Evolutionary conservation across 208 protist genomes (phyloP).

Genomic region (Trypanosoma avium): DNA sequence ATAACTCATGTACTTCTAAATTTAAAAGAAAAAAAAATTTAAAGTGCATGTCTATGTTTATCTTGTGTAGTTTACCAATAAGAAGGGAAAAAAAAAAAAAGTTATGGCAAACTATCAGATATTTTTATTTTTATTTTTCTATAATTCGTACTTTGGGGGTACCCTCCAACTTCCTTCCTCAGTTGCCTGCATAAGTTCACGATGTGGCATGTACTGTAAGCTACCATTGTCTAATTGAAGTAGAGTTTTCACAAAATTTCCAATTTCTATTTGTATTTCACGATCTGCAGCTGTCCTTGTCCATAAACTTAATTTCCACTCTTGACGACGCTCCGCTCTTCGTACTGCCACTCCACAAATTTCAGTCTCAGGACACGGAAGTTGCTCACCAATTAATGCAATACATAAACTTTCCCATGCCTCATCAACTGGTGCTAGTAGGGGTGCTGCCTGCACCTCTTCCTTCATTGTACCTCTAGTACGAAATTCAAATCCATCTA

Average conservation of each 20-base stretch:
- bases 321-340: constrained; percentile 40
- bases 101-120: neutral
- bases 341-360: constrained; percentile 83
- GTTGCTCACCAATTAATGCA: constrained; percentile 76
- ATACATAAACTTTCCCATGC: constrained; percentile 81
- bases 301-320: constrained; percentile 88
- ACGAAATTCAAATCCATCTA: no score
- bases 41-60: neutral
- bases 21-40: neutral
- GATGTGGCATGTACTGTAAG: constrained; percentile 64
- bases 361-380: constrained; percentile 77
- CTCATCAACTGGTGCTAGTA: constrained; percentile 55
- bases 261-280: constrained; percentile 64
- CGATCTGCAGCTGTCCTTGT: constrained; percentile 74
- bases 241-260: constrained; percentile 51
- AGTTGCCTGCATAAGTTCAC: constrained; percentile 81
- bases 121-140: no score
- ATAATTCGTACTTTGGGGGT: constrained; percentile 52
- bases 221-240: constrained; percentile 40
- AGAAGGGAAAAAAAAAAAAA: neutral
- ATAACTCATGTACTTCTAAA: neutral
- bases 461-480: no score
- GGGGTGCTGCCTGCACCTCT: neutral
- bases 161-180: constrained; percentile 28
- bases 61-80: neutral